Evolutionary conservation across 2,329 filamentous ascomycete genomes (phyloP).

Genomic region (Gnomoniopsis smithogilvyi): DNA sequence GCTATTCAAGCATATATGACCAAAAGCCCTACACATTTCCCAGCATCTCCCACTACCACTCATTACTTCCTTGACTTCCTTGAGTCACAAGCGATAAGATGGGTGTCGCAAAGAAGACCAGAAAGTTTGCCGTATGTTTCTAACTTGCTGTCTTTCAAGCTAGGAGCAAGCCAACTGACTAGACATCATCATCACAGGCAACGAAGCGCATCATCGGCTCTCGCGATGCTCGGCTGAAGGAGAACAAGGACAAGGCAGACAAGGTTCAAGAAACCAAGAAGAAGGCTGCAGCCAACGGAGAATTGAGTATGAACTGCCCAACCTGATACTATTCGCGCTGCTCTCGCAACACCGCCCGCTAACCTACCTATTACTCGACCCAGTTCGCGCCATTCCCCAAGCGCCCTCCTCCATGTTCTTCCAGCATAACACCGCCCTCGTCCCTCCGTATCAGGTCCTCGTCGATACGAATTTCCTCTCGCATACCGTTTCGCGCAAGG

Average conservation of each 20-base stretch:
- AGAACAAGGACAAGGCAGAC: constrained; percentile 70
- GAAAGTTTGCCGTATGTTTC: constrained; percentile 76
- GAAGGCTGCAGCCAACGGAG: constrained; percentile 48
- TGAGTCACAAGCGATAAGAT: constrained; percentile 44
- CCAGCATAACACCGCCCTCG: constrained; percentile 80
- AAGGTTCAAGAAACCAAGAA: constrained; percentile 57
- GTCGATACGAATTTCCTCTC: constrained; percentile 90
- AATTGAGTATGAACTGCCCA: constrained; percentile 49
- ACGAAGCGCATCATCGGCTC: constrained; percentile 82
- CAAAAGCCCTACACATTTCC: neutral
- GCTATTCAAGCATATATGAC: neutral
- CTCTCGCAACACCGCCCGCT: constrained; percentile 1
- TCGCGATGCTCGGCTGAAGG: constrained; percentile 76
- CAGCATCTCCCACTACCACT: neutral
- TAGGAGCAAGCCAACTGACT: neutral
- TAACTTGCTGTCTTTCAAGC: neutral
- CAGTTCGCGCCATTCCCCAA: constrained; percentile 50
- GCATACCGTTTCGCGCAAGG: constrained; percentile 87
- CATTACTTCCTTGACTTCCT: neutral
- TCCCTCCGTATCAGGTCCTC: constrained; percentile 76
- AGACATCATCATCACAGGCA: constrained; percentile 26
- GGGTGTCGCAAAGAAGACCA: constrained; percentile 85
- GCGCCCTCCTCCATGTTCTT: constrained; percentile 85
- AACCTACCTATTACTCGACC: neutral
- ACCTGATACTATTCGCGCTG: neutral